Evolutionary conservation across 2,329 filamentous ascomycete genomes (phyloP), one percentile per base, ranked within the genome.

Genomic region (Passalora sequoiae): DNA sequence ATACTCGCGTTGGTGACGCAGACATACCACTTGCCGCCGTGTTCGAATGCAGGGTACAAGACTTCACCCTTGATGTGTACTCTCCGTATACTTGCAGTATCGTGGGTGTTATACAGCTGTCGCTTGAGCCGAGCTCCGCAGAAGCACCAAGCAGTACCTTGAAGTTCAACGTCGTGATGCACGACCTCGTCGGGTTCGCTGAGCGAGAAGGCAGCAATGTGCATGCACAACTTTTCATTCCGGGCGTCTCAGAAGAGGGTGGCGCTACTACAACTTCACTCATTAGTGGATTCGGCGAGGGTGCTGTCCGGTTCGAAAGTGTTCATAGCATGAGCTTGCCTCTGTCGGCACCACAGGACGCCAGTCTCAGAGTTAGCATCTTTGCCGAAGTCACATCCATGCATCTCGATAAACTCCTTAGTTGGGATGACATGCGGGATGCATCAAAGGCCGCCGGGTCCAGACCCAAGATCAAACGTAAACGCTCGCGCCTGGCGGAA

Each of bases 81-180:
- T 97, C 89, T 1, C 89, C 91, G 2, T 94, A 95, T 59, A 98
- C 92, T 0, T 86, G 84, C 19, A 89, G 89, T 57, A 86, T 88
- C 6, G 80, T 97, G 47, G 92, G 91, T 32, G 91, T 96, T 43
- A 80, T 98, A 53, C 86, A 89, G 59, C 71, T 98, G 27, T 91
- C 91, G 0, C 71, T 98, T 5, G 92, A 98, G 61, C 92, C 92
- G 10, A 97, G 91, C 0, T 91, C 88, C 36, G 89, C 91, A 2
- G 83, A 94, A 58, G 91, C 89, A 3, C 92, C 92, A 10, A 86
- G 87, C 9, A 92, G 86, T 46, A 96, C 87, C 2, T 71, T 97
- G 45, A 98, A 97, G 63, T 98, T 98, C 70, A 98, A 97, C 59
- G 89, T 97, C 4, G 89, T 97, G 22, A 95, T 98, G 87, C 89